Percentiles rank a stretch among this genome's conserved stretches.
phyloP scores from a whole-genome alignment of 306 rosid genomes.

The Rosa rugosa region DNA sequence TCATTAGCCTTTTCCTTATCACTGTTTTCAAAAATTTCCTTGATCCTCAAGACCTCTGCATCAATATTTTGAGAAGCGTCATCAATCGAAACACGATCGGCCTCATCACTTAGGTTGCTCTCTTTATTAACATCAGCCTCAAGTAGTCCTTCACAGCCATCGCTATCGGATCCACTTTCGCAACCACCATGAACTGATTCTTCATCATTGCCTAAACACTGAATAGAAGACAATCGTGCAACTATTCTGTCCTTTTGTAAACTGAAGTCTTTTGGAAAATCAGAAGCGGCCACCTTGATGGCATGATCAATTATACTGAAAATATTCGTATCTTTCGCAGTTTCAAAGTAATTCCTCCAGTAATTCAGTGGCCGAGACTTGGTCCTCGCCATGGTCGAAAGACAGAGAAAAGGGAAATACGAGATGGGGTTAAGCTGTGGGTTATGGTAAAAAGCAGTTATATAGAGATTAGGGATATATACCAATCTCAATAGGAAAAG shows the following conservation, averaged over 20 bases:
- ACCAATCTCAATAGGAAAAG: background rate
- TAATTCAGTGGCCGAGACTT: background rate
- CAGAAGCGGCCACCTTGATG: background rate
- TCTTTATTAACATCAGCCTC: background rate
- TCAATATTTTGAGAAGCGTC: background rate
- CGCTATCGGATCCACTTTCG: background rate
- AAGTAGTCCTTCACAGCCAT: background rate
- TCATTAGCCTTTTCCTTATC: background rate
- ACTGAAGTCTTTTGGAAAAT: background rate
- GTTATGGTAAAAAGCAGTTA: background rate
- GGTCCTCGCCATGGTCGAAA: slow-evolving; percentile 1
- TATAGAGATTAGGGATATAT: background rate
- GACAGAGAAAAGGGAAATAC: background rate
- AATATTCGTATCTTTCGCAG: background rate
- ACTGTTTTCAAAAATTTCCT: background rate
- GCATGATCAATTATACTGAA: background rate
- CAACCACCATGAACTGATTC: background rate
- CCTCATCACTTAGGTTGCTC: background rate
- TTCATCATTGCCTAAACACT: background rate
- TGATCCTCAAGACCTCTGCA: background rate
- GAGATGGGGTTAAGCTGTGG: background rate
- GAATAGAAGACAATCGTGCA: background rate
- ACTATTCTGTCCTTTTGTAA: background rate
- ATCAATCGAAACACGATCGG: background rate
- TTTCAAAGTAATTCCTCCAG: background rate